A percentile compares a stretch with the other conserved stretches of the same genome.
Conservation (phyloP, 2,329 filamentous ascomycete species). For the Penicillium decumbens region DNA sequence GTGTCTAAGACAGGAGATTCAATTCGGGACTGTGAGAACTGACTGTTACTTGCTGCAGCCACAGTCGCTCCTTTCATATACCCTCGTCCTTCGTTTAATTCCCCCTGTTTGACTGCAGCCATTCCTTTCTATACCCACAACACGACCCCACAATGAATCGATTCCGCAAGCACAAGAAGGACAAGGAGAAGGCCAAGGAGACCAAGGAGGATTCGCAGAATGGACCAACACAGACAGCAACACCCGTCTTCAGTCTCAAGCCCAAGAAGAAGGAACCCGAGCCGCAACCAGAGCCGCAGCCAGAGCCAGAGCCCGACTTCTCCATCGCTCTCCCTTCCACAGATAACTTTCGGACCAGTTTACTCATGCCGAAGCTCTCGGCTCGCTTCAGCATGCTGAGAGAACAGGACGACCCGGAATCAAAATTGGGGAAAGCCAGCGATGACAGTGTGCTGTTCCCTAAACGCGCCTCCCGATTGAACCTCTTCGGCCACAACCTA, state of each 20-base stretch:
- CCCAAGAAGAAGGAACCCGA: slow-evolving; percentile 49
- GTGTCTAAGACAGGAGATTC: slow-evolving; percentile 5
- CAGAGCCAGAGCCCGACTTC: slow-evolving; percentile 61
- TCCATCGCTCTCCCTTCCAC: slow-evolving; percentile 67
- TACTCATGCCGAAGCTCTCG: slow-evolving; percentile 91
- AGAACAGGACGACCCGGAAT: slow-evolving; percentile 87
- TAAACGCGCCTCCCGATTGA: slow-evolving; percentile 71
- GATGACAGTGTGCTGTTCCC: slow-evolving; percentile 88
- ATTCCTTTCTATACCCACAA: slow-evolving; percentile 1
- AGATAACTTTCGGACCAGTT: slow-evolving; percentile 90
- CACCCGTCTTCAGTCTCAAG: slow-evolving; percentile 32
- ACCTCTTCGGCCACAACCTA: slow-evolving; percentile 63
- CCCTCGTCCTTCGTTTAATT: slow-evolving; percentile 6
- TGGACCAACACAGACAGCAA: slow-evolving; percentile 14
- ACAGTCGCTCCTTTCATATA: slow-evolving; percentile 3
- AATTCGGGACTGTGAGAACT: not conserved
- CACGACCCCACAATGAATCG: slow-evolving; percentile 35
- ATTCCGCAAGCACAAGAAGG: slow-evolving; percentile 41
- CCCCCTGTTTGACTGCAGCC: slow-evolving; percentile 2
- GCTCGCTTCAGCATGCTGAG: slow-evolving; percentile 94
- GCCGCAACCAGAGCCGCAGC: slow-evolving; percentile 24
- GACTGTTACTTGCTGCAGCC: not conserved
- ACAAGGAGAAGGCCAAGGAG: slow-evolving; percentile 21
- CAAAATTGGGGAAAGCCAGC: slow-evolving; percentile 85
- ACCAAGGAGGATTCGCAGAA: slow-evolving; percentile 37